These are phyloP conservation scores for Pseudophaeomoniella oleicola DNA, from an alignment of 2,329 filamentous ascomycete genomes.

Conservation along the genomic window DNA sequence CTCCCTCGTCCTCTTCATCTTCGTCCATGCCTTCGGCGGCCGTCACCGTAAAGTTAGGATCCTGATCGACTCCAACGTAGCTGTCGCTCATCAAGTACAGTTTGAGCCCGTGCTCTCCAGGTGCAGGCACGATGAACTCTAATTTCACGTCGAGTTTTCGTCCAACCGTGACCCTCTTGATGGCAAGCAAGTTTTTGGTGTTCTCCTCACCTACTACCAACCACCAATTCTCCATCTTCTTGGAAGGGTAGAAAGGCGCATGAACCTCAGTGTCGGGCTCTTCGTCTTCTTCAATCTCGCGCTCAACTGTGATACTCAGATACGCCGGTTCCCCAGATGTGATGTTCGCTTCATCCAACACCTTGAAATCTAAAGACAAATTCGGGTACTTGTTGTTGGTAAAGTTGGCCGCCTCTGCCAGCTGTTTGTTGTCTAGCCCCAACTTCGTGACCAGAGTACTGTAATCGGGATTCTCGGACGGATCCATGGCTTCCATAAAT, in stretches of 20 bases:
- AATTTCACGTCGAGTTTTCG: conserved; percentile 58
- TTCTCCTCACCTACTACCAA: conserved; percentile 87
- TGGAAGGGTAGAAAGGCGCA: conserved; percentile 80
- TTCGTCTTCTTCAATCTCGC: conserved; percentile 61
- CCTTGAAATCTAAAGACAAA: conserved; percentile 76
- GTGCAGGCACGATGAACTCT: conserved; percentile 76
- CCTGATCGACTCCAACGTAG: conserved; percentile 94
- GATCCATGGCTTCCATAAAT: conserved; percentile 98
- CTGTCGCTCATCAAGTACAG: conserved; percentile 94
- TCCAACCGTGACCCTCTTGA: conserved; percentile 85
- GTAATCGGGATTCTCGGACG: conserved; percentile 77
- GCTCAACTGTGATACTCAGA: conserved; percentile 69
- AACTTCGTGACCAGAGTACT: conserved; percentile 62
- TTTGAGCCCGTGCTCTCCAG: conserved; percentile 77
- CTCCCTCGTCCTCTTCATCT: conserved; percentile 73
- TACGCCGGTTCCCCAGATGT: conserved; percentile 68
- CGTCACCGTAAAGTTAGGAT: conserved; percentile 70
- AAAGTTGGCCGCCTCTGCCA: conserved; percentile 81
- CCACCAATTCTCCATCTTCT: conserved; percentile 99
- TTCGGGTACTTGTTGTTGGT: conserved; percentile 96
- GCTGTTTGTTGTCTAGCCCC: conserved; percentile 63
- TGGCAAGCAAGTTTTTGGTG: conserved; percentile 73
- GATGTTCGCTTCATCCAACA: conserved; percentile 68
- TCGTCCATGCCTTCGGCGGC: conserved; percentile 92
- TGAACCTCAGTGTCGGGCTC: conserved; percentile 75